Evolutionary conservation across 805 yeast species (phyloP).

Genomic region (Kodamaea neixiangensis): DNA sequence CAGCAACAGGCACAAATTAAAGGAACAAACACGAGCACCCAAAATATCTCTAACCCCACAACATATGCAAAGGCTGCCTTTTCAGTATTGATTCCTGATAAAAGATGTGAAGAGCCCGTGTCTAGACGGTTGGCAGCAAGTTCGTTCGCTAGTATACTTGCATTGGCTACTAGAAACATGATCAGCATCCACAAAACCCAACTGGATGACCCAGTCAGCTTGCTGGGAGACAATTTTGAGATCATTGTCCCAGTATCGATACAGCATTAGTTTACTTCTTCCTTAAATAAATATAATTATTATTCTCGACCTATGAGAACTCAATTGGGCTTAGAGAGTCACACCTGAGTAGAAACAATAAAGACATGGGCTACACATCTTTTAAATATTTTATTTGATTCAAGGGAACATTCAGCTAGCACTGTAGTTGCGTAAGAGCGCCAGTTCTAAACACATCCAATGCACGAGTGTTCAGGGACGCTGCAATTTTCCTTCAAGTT

Average conservation of each 20-base stretch:
- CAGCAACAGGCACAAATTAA: not conserved
- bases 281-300: no score
- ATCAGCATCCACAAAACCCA: slow-evolving; percentile 9
- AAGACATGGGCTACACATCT: no score
- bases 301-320: no score
- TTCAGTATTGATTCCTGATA: slow-evolving; percentile 20
- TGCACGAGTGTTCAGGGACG: no score
- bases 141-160: slow-evolving; percentile 29
- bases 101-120: slow-evolving; percentile 14
- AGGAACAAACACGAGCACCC: not conserved
- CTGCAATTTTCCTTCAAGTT: no score
- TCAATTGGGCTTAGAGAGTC: no score
- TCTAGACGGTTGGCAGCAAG: slow-evolving; percentile 29
- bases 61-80: slow-evolving; percentile 8
- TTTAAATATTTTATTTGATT: no score
- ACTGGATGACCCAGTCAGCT: not conserved
- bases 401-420: no score
- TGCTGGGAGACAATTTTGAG: not conserved
- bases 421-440: no score
- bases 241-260: not conserved
- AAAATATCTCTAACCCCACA: not conserved
- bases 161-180: slow-evolving; percentile 24
- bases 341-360: no score
- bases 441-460: no score
- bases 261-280: no score